phyloP scores from a whole-genome alignment of 1,284 basidiomycete species.

The Cutaneotrichosporon mucoides region DNA sequence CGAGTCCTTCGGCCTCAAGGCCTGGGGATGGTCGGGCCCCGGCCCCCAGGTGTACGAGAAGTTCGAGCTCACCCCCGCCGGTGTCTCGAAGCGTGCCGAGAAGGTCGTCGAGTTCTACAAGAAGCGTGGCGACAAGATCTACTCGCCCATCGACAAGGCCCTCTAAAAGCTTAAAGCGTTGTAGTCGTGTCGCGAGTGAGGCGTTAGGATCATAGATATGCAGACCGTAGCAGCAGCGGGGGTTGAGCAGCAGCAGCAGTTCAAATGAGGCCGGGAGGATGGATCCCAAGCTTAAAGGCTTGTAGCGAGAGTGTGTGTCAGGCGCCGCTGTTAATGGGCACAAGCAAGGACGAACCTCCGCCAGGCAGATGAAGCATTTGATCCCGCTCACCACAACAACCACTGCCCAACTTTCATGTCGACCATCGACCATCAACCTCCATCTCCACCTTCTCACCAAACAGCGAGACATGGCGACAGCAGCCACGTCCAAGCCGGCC shows the following conservation, averaged over 20 bases:
- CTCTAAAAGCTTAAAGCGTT: constrained; percentile 20
- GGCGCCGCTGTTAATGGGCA: no score
- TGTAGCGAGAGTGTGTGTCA: no score
- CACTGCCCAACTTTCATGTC: background rate
- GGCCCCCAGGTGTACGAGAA: constrained; percentile 68
- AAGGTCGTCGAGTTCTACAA: constrained; percentile 86
- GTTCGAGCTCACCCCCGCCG: constrained; percentile 70
- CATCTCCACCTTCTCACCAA: background rate
- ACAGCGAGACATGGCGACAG: background rate
- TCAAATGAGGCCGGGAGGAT: no score
- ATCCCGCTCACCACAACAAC: background rate
- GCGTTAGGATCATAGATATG: background rate
- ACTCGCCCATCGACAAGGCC: constrained; percentile 66
- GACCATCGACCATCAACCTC: no score
- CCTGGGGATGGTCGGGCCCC: constrained; percentile 85
- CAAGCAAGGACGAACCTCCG: no score
- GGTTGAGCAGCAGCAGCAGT: background rate
- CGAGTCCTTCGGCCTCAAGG: constrained; percentile 75
- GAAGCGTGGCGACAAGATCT: constrained; percentile 65
- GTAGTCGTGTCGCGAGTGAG: no score
- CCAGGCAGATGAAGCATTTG: no score
- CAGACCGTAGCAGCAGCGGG: background rate
- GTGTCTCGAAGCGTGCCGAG: constrained; percentile 74
- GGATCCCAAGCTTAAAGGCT: no score
- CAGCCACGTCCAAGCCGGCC: background rate